Evolutionary conservation across 2,329 filamentous ascomycete species (phyloP).

Genomic region (Xylaria hypoxylon): DNA sequence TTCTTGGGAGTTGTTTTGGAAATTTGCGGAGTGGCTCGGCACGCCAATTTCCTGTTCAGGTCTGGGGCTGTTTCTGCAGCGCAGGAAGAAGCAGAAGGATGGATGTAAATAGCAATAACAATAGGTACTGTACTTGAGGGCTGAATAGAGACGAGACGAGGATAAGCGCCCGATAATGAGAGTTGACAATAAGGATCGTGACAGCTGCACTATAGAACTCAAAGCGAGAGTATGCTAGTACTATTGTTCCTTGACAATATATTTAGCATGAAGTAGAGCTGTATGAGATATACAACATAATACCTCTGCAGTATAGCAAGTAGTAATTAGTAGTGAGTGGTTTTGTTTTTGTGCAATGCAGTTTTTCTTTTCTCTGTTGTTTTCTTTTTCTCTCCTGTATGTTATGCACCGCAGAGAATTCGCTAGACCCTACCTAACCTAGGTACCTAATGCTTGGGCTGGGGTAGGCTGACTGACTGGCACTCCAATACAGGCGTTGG

Average conservation of each 20-base stretch:
- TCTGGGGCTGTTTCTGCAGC: slow-evolving; percentile 25
- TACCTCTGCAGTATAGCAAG: slow-evolving; percentile 1
- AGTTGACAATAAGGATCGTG: slow-evolving; percentile 8
- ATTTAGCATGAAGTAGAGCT: not conserved
- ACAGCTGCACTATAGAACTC: not conserved
- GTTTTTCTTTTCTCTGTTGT: slow-evolving; percentile 9
- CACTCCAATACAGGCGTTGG: slow-evolving; percentile 27
- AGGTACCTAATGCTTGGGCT: not conserved
- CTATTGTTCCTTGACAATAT: not conserved
- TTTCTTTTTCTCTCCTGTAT: slow-evolving; percentile 9
- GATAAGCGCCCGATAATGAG: slow-evolving; percentile 12
- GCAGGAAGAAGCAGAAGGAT: slow-evolving; percentile 8
- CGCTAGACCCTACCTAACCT: no score
- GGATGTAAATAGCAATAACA: slow-evolving; percentile 29
- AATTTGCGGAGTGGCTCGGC: slow-evolving; percentile 32
- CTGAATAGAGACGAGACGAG: slow-evolving; percentile 6
- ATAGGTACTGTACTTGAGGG: slow-evolving; percentile 17
- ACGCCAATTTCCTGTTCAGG: slow-evolving; percentile 30
- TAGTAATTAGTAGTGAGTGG: not conserved
- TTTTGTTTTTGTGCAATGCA: slow-evolving; percentile 25
- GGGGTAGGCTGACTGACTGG: slow-evolving; percentile 7
- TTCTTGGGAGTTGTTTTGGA: slow-evolving; percentile 27
- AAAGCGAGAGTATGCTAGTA: not conserved
- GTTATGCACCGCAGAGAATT: slow-evolving; percentile 22
- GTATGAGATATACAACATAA: not conserved